These are phyloP conservation scores for Boletus subcaerulescens DNA, from an alignment of 768 basidiomycete species.

Conservation along the genomic window DNA sequence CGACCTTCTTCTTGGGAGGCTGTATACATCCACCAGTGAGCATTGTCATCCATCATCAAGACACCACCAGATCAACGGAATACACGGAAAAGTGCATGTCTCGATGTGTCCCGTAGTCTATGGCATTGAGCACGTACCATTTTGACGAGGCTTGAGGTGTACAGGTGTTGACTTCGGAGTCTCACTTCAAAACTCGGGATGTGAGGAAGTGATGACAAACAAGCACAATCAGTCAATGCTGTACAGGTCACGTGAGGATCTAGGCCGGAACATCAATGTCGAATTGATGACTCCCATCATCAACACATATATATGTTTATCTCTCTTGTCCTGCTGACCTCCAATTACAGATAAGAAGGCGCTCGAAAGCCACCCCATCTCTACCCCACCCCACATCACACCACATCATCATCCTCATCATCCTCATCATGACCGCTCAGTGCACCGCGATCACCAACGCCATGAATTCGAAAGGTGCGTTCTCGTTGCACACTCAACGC, in stretches of 20 bases:
- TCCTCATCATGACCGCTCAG: conserved; percentile 37
- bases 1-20: conserved; percentile 84
- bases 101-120: neutral
- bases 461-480: conserved; percentile 46
- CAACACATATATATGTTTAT: conserved; percentile 7
- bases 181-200: neutral
- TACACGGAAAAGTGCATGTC: neutral
- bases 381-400: conserved; percentile 24
- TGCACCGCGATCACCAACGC: conserved; percentile 60
- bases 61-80: neutral
- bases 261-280: too few species aligned
- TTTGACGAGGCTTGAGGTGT: conserved; percentile 30
- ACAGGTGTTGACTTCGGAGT: conserved; percentile 11
- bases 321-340: conserved; percentile 13
- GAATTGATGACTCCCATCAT: neutral
- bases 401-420: conserved; percentile 29
- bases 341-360: conserved; percentile 13
- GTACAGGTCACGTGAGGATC: neutral
- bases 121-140: conserved; percentile 35
- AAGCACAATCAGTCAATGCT: conserved; percentile 12
- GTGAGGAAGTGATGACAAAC: conserved; percentile 15
- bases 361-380: neutral
- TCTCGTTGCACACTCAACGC: neutral
- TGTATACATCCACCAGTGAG: conserved; percentile 55
- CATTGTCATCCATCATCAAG: conserved; percentile 46